These are phyloP conservation scores for Kluyveromyces aestuarii DNA, from an alignment of 805 yeast genomes.

Conservation along the genomic window DNA sequence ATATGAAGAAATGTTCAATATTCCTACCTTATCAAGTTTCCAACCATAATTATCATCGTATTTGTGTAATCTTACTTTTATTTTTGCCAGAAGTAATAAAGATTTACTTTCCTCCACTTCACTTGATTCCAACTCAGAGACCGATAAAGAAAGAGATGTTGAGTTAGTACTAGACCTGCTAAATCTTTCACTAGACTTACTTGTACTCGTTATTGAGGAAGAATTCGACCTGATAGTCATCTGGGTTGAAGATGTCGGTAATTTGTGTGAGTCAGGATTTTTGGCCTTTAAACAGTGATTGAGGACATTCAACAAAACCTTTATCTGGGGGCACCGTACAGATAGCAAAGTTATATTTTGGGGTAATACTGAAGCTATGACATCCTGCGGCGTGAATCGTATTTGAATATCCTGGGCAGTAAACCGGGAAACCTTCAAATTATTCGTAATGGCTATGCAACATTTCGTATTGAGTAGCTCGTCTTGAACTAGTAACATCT, in stretches of 20 bases:
- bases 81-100: constrained; percentile 12
- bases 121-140: not conserved
- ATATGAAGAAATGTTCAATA: constrained; percentile 14
- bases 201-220: constrained; percentile 14
- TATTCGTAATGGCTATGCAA: constrained; percentile 10
- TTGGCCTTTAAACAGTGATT: constrained; percentile 15
- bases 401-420: constrained; percentile 28
- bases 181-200: not conserved
- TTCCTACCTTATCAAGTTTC: constrained; percentile 13
- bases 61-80: constrained; percentile 18
- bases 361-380: constrained; percentile 9
- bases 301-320: constrained; percentile 13
- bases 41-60: constrained; percentile 12
- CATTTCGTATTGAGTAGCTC: constrained; percentile 8
- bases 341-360: constrained; percentile 10
- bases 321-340: constrained; percentile 16
- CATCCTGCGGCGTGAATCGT: constrained; percentile 9
- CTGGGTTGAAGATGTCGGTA: constrained; percentile 19
- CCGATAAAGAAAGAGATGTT: constrained; percentile 2
- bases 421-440: constrained; percentile 18
- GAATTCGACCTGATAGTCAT: constrained; percentile 18
- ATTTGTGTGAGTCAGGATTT: constrained; percentile 4
- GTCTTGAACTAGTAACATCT: constrained; percentile 8
- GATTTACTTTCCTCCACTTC: constrained; percentile 4
- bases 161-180: constrained; percentile 6